These are phyloP conservation scores for Candida montana DNA, from an alignment of 805 yeast species.

Conservation along the genomic window DNA sequence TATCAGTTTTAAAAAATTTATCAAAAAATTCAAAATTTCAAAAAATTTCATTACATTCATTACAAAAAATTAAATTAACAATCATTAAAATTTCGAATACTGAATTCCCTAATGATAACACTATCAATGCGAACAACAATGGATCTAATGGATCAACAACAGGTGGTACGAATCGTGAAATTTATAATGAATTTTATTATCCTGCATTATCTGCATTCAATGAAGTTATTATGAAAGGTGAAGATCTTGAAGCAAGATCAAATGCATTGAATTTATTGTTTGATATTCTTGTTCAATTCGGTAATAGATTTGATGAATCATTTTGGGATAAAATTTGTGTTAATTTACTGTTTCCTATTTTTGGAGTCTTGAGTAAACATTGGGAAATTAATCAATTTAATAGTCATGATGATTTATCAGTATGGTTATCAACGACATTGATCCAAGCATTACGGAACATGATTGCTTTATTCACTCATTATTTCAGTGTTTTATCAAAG, in stretches of 20 bases:
- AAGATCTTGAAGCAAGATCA: constrained; percentile 90
- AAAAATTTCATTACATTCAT: constrained; percentile 71
- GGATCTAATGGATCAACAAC: too few species aligned
- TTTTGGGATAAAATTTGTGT: constrained; percentile 84
- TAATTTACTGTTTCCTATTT: constrained; percentile 83
- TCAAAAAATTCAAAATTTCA: constrained; percentile 84
- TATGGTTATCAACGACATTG: constrained; percentile 94
- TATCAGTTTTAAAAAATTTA: constrained; percentile 70
- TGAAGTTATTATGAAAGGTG: constrained; percentile 87
- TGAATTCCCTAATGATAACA: too few species aligned
- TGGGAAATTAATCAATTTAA: constrained; percentile 67
- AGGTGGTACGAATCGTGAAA: constrained; percentile 29
- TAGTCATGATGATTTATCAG: constrained; percentile 79
- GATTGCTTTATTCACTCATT: constrained; percentile 77
- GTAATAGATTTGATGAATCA: constrained; percentile 62
- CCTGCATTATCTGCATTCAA: constrained; percentile 83
- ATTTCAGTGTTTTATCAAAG: constrained; percentile 68
- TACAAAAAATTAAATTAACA: constrained; percentile 63
- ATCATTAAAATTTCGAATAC: constrained; percentile 53
- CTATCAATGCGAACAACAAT: too few species aligned
- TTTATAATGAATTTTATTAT: constrained; percentile 65
- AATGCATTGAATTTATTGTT: constrained; percentile 80
- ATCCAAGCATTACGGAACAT: constrained; percentile 90
- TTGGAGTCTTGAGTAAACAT: constrained; percentile 68
- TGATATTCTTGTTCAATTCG: constrained; percentile 73